Conservation (phyloP, 805 yeast species). For the Saturnispora bothae region DNA sequence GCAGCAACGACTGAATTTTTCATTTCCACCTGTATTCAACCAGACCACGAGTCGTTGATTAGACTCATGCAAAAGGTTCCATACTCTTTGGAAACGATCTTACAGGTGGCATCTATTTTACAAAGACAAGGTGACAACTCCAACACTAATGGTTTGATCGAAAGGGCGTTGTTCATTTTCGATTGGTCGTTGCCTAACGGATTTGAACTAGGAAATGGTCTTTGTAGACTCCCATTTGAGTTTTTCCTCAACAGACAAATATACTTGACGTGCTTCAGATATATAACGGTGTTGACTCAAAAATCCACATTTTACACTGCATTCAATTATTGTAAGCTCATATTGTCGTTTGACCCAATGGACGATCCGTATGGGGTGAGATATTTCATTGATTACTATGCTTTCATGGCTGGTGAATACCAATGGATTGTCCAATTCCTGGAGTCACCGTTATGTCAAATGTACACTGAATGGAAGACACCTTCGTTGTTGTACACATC, state of each 20-base stretch:
- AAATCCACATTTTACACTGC: conserved; percentile 74
- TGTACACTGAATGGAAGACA: conserved; percentile 58
- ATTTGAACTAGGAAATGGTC: conserved; percentile 47
- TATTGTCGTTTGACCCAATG: conserved; percentile 57
- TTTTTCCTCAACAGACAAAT: conserved; percentile 67
- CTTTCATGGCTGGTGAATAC: conserved; percentile 54
- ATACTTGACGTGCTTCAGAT: conserved; percentile 62
- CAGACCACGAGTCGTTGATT: conserved; percentile 68
- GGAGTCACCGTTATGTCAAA: conserved; percentile 42
- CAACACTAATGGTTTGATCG: conserved; percentile 63
- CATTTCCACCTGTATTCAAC: conserved; percentile 56
- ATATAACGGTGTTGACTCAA: conserved; percentile 59
- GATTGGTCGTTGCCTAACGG: conserved; percentile 59
- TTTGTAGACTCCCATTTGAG: conserved; percentile 66
- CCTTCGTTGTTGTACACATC: conserved; percentile 62
- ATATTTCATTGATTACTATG: conserved; percentile 71
- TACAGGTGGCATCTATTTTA: conserved; percentile 67
- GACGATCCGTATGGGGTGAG: conserved; percentile 82
- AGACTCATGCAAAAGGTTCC: conserved; percentile 49
- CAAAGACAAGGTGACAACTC: conserved; percentile 70
- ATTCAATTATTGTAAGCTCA: conserved; percentile 57
- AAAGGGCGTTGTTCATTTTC: conserved; percentile 67
- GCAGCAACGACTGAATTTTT: conserved; percentile 37
- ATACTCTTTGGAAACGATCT: conserved; percentile 66
- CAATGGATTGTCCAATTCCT: conserved; percentile 49